Evolutionary conservation across 306 rosid genomes (phyloP), one percentile per base, ranked within the genome.

Genomic region (Vigna mungo): DNA sequence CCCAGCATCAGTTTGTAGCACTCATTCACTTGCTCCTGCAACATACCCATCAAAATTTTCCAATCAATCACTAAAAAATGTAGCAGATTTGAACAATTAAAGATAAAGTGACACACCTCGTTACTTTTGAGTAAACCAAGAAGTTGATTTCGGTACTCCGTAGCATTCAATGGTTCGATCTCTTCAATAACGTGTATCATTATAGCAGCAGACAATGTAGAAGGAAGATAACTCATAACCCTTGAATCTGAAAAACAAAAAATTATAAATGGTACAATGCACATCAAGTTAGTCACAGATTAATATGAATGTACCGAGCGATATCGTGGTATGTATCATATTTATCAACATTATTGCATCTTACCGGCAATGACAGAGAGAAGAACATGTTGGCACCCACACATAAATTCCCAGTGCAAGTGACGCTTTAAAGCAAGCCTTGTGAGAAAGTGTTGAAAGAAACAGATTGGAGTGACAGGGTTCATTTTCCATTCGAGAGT

Each of bases 401-500:
- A 82, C 69, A 88, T 51, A 72, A 93, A 84, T 56, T 93, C 92
- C 61, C 75, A 74, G 68, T 20, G 60, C 30, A 18, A 20, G 60
- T 54, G 82, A 34, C n/a, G 78, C 78, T 84, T 85, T 55, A 91
- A 74, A 34, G 84, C 87, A 39, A 93, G 79, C 85, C 90, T 87
- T 81, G 90, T 85, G 39, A 80, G 84, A 75, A 88, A 43, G 77
- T 85, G 90, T 63, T 87, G 87, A 74, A 91, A 89, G 90, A 85
- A 93, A 14, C 90, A 87, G 78, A 87, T 85, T 59, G 98, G 95
- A 66, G 96, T 93, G 25, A 93, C 90, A 2, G 92, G 98, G 80
- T 89, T 86, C 98, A 93, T 89, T 85, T 88, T 88, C 98, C 98
- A 93, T 47, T 87, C 25, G 41, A 93, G 98, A 74, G 95, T 85